Percentiles rank a stretch among this genome's conserved stretches.
Conservation (phyloP, 192 early-diverging fungal species). For the Mortierella antarctica region DNA sequence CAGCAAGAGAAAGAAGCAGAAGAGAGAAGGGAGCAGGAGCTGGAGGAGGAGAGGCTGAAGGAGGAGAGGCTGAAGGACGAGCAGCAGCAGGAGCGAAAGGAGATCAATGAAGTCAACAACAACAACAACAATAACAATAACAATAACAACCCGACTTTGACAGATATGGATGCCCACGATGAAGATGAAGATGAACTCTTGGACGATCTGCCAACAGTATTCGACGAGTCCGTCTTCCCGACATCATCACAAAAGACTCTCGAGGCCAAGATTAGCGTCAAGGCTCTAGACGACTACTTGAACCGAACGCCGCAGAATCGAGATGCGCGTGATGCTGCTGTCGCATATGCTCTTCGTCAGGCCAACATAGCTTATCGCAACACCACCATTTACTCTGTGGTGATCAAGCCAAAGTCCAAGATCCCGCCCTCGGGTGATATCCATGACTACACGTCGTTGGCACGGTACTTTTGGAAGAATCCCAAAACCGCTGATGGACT, state of each 20-base stretch:
- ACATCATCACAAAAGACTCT: constrained; percentile 9
- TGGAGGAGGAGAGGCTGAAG: constrained; percentile 14
- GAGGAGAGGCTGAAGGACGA: constrained; percentile 17
- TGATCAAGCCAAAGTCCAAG: constrained; percentile 52
- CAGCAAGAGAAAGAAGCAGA: constrained; percentile 3
- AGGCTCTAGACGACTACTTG: constrained; percentile 16
- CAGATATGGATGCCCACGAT: background rate
- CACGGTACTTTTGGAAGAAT: constrained; percentile 70
- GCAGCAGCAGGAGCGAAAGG: background rate
- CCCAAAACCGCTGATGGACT: constrained; percentile 37
- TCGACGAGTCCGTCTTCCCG: constrained; percentile 24
- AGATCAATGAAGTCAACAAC: constrained; percentile 12
- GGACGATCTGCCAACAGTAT: constrained; percentile 28
- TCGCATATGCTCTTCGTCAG: constrained; percentile 25
- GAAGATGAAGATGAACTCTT: constrained; percentile 1
- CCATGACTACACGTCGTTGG: constrained; percentile 69
- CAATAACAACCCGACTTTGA: background rate
- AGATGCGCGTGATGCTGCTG: constrained; percentile 5
- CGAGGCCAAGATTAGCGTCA: constrained; percentile 16
- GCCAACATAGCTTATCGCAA: constrained; percentile 55
- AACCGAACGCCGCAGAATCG: background rate
- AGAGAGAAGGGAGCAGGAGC: background rate
- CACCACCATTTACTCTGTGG: constrained; percentile 62
- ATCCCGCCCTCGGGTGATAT: constrained; percentile 57
- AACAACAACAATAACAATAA: constrained; percentile 2